Conservation (phyloP, 805 yeast genomes). For the Wickerhamomyces sydowiorum region DNA sequence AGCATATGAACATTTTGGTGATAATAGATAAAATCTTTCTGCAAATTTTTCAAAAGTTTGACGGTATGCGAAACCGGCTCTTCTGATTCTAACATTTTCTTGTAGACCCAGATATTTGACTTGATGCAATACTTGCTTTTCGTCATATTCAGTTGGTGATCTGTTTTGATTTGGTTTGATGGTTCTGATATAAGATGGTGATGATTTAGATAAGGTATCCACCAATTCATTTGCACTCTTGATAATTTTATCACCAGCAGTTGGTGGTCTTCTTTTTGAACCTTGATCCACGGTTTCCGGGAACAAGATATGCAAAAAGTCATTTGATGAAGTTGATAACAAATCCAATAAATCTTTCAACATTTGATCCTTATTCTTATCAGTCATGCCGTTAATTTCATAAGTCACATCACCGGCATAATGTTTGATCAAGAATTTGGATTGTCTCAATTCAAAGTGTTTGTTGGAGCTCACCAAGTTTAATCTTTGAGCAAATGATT, state of each 20-base stretch:
- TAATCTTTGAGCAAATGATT: slow-evolving; percentile 87
- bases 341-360: slow-evolving; percentile 82
- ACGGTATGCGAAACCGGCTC: slow-evolving; percentile 98
- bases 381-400: slow-evolving; percentile 86
- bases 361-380: slow-evolving; percentile 93
- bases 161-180: slow-evolving; percentile 95
- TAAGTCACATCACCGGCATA: slow-evolving; percentile 98
- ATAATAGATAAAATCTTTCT: slow-evolving; percentile 84
- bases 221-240: slow-evolving; percentile 86
- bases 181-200: slow-evolving; percentile 94
- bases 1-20: slow-evolving; percentile 90
- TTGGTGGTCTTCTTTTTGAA: slow-evolving; percentile 81
- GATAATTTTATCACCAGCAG: slow-evolving; percentile 94
- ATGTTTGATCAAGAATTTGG: slow-evolving; percentile 87
- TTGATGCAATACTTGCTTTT: slow-evolving; percentile 88
- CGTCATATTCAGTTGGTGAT: slow-evolving; percentile 85
- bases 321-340: slow-evolving; percentile 63
- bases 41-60: slow-evolving; percentile 95
- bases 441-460: slow-evolving; percentile 83
- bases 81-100: slow-evolving; percentile 93
- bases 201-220: slow-evolving; percentile 82
- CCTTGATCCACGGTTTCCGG: slow-evolving; percentile 63
- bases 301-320: slow-evolving; percentile 54
- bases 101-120: slow-evolving; percentile 92
- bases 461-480: slow-evolving; percentile 77